Conservation (phyloP, 2,329 filamentous ascomycete species). For the Sporothrix pallida region DNA sequence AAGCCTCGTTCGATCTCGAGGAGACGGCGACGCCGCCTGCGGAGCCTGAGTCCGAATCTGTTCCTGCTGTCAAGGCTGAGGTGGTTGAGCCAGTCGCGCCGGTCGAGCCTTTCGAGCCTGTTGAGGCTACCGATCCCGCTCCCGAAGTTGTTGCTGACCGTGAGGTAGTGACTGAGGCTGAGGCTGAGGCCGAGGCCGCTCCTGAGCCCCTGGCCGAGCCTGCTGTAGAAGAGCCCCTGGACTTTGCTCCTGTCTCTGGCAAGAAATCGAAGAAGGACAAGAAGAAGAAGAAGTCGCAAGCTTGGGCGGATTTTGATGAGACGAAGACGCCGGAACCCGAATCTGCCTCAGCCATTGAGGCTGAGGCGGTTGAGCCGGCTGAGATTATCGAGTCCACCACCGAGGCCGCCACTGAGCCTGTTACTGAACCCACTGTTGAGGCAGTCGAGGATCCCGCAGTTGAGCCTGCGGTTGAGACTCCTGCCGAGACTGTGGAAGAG, state of each 20-base stretch:
- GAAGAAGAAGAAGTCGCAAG: conserved; percentile 27
- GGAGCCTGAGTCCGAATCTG: neutral
- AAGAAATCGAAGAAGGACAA: conserved; percentile 29
- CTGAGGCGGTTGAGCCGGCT: neutral
- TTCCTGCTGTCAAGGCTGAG: neutral
- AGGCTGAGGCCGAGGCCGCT: neutral
- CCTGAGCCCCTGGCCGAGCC: neutral
- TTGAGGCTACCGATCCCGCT: neutral
- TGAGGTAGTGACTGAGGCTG: neutral
- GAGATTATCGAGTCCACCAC: neutral
- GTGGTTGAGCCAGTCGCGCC: neutral
- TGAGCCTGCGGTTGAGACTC: neutral
- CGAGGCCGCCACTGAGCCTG: neutral
- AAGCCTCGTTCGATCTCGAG: neutral
- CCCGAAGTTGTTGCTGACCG: neutral
- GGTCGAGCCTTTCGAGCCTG: neutral
- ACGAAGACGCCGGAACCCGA: neutral
- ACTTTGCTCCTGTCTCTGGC: neutral
- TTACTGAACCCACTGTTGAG: neutral
- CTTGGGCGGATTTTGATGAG: conserved; percentile 11
- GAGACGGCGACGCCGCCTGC: neutral
- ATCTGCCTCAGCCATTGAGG: neutral
- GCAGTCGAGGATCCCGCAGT: neutral
- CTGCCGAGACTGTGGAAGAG: neutral
- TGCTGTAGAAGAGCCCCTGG: neutral